Evolutionary conservation across 345 rosid genomes (phyloP).

Genomic region (Fremontodendron californicum): DNA sequence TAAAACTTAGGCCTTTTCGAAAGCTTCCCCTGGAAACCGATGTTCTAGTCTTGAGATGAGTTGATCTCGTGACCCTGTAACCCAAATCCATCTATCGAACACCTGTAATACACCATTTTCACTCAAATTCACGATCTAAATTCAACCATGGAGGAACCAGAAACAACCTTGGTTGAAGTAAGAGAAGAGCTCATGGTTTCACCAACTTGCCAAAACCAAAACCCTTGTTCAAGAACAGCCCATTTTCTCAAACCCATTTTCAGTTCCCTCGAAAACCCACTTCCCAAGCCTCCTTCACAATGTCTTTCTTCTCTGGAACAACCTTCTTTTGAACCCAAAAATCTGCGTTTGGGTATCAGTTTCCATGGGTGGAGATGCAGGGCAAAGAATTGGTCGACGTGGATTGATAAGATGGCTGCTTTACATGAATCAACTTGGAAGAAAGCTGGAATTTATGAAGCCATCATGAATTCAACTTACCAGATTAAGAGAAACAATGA

Average conservation of each 20-base stretch:
- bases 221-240: constrained; percentile 16
- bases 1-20: background rate
- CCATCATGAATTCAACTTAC: constrained; percentile 31
- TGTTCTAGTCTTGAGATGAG: background rate
- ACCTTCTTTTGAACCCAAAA: background rate
- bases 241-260: constrained; percentile 25
- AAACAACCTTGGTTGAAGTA: constrained; percentile 10
- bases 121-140: background rate
- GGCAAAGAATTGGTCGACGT: constrained; percentile 15
- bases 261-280: background rate
- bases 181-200: constrained; percentile 27
- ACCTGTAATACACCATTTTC: background rate
- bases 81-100: background rate
- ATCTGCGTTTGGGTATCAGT: constrained; percentile 19
- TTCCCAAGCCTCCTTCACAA: constrained; percentile 10
- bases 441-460: constrained; percentile 29
- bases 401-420: constrained; percentile 26
- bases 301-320: background rate
- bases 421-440: constrained; percentile 27
- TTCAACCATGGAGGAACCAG: constrained; percentile 14
- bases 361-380: constrained; percentile 29
- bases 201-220: constrained; percentile 12
- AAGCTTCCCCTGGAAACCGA: background rate
- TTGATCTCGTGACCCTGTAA: background rate
- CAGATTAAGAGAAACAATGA: constrained; percentile 14